Evolutionary conservation across 139 green algal genomes (phyloP).

Genomic region (Coelastrella sp.): DNA sequence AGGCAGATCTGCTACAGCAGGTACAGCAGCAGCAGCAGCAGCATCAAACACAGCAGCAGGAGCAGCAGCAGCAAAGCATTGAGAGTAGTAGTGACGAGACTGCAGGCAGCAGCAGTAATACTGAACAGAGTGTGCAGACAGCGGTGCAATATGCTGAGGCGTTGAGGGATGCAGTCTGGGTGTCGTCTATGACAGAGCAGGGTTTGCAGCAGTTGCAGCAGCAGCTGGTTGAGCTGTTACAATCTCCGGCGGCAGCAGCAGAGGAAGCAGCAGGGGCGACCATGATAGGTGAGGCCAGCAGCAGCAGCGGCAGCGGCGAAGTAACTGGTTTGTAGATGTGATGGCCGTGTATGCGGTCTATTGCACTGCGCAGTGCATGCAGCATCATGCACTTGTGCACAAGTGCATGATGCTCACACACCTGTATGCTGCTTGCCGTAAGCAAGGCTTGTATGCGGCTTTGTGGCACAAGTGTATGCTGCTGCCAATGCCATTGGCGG

Average conservation of each 20-base stretch:
- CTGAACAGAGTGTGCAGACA: constrained; percentile 21
- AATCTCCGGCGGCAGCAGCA: constrained; percentile 40
- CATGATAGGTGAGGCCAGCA: background rate
- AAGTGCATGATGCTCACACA: too few species aligned
- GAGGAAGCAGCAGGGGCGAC: constrained; percentile 1
- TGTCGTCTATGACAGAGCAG: constrained; percentile 78
- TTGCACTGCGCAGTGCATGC: too few species aligned
- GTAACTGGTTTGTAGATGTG: too few species aligned
- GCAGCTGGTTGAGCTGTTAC: constrained; percentile 67
- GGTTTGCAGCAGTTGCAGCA: constrained; percentile 76
- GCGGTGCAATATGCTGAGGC: constrained; percentile 53
- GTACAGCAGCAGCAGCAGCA: constrained; percentile 30
- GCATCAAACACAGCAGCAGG: background rate
- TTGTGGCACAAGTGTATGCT: too few species aligned
- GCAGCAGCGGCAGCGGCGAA: background rate
- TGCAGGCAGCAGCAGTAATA: background rate
- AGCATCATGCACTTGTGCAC: too few species aligned
- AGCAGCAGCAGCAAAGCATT: constrained; percentile 19
- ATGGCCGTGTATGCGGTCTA: too few species aligned
- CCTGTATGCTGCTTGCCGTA: too few species aligned
- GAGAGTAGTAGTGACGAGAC: too few species aligned
- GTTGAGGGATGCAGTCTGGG: constrained; percentile 66
- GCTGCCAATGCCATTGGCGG: too few species aligned
- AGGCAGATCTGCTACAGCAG: constrained; percentile 87
- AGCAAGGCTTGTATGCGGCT: too few species aligned